These are phyloP conservation scores for Microsporum ferrugineum DNA, from an alignment of 2,329 filamentous ascomycete genomes.

Conservation along the genomic window DNA sequence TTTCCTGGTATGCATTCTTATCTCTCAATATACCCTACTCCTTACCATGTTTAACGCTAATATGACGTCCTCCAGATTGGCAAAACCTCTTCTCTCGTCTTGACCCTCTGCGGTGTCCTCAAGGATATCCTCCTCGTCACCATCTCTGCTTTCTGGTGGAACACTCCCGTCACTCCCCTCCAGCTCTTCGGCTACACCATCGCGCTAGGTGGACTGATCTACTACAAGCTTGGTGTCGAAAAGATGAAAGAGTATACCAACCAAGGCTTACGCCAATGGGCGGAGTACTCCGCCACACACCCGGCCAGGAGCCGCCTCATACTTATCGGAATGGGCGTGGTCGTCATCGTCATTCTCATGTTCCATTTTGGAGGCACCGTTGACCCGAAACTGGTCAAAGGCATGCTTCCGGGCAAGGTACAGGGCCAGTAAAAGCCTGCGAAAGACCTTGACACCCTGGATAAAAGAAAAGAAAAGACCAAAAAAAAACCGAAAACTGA, in stretches of 20 bases:
- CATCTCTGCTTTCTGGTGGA: constrained; percentile 66
- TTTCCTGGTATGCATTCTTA: constrained; percentile 56
- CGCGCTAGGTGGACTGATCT: constrained; percentile 53
- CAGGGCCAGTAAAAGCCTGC: neutral
- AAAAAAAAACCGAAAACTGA: neutral
- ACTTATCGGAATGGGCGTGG: constrained; percentile 30
- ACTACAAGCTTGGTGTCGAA: constrained; percentile 62
- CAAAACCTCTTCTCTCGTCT: constrained; percentile 74
- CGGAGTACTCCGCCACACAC: constrained; percentile 67
- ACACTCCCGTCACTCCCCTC: constrained; percentile 55
- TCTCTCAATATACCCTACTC: neutral
- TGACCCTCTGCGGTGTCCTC: constrained; percentile 74
- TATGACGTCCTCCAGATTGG: constrained; percentile 53
- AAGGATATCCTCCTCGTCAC: constrained; percentile 78
- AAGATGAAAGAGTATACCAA: constrained; percentile 68
- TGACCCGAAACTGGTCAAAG: constrained; percentile 10
- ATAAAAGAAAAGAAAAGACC: neutral
- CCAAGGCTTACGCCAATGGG: constrained; percentile 66
- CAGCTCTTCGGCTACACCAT: constrained; percentile 70
- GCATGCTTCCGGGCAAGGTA: constrained; percentile 8
- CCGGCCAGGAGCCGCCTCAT: constrained; percentile 70
- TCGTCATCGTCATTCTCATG: constrained; percentile 10
- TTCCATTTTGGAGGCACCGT: constrained; percentile 11
- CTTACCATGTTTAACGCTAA: neutral
- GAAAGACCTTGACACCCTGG: neutral